phyloP scores from a whole-genome alignment of 163 green algal species.

The Prototheca stagnorum region DNA sequence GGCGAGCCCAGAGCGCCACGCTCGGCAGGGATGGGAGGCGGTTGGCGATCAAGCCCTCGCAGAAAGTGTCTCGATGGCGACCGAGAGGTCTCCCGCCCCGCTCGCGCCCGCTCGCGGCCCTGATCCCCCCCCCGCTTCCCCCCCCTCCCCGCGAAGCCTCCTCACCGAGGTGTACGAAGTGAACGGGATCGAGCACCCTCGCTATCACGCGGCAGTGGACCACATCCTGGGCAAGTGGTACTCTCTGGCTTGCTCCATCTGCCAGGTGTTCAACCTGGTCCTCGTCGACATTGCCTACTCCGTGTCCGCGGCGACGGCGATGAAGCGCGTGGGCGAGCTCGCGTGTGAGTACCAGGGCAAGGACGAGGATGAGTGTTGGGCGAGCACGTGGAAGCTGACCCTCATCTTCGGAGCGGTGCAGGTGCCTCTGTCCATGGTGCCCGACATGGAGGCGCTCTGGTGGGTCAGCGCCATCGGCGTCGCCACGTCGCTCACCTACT shows the following conservation, averaged over 20 bases:
- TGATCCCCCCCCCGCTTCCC: background rate
- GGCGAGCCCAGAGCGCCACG: too few species aligned
- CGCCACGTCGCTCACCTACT: conserved; percentile 23
- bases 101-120: background rate
- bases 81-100: background rate
- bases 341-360: conserved; percentile 1
- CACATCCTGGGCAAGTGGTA: conserved; percentile 1
- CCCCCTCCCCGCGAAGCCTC: background rate
- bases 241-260: background rate
- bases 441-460: conserved; percentile 21
- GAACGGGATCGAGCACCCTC: conserved; percentile 1
- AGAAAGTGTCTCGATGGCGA: background rate
- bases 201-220: conserved; percentile 19
- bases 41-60: background rate
- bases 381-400: conserved; percentile 6
- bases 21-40: background rate
- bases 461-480: conserved; percentile 18
- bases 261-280: conserved; percentile 13
- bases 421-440: conserved; percentile 21
- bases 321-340: background rate
- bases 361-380: background rate
- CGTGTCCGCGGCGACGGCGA: background rate
- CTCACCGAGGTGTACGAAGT: conserved; percentile 1
- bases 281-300: conserved; percentile 7
- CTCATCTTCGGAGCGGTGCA: conserved; percentile 20